Conservation (phyloP, 495 filamentous ascomycete genomes). For the Podospora comata region DNA sequence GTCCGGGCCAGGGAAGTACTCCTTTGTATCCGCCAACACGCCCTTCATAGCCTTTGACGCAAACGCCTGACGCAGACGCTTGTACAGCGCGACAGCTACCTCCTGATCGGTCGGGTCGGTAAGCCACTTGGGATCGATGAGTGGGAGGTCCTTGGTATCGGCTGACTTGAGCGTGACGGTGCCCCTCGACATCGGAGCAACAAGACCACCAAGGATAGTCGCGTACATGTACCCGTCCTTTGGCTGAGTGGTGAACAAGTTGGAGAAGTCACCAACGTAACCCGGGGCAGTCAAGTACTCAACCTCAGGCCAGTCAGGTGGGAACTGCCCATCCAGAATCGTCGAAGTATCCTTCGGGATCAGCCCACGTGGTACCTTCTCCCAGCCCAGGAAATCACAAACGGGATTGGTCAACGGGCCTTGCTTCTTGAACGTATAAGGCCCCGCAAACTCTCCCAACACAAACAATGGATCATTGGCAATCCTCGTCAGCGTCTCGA, state of each 20-base stretch:
- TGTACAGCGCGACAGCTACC: conserved; percentile 44
- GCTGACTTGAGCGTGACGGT: conserved; percentile 50
- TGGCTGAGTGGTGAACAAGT: conserved; percentile 34
- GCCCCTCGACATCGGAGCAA: conserved; percentile 51
- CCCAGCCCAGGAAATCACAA: conserved; percentile 47
- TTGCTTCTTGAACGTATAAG: conserved; percentile 29
- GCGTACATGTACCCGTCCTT: conserved; percentile 38
- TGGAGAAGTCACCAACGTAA: conserved; percentile 26
- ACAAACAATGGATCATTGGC: conserved; percentile 40
- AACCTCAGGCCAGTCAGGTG: conserved; percentile 58
- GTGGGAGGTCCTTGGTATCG: conserved; percentile 42
- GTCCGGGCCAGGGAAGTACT: conserved; percentile 2
- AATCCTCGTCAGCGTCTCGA: conserved; percentile 52
- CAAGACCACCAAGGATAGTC: conserved; percentile 35
- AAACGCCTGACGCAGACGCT: conserved; percentile 26
- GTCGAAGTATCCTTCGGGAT: conserved; percentile 31
- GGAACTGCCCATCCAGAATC: conserved; percentile 32
- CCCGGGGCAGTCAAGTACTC: conserved; percentile 37
- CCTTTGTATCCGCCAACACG: not conserved
- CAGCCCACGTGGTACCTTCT: conserved; percentile 39
- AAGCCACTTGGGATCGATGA: conserved; percentile 49
- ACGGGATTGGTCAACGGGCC: conserved; percentile 45
- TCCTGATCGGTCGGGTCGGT: conserved; percentile 43
- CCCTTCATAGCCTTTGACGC: not conserved
- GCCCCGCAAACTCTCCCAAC: conserved; percentile 15